phyloP scores from a whole-genome alignment of 495 filamentous ascomycete species.

The Hypoxylon fragiforme region DNA sequence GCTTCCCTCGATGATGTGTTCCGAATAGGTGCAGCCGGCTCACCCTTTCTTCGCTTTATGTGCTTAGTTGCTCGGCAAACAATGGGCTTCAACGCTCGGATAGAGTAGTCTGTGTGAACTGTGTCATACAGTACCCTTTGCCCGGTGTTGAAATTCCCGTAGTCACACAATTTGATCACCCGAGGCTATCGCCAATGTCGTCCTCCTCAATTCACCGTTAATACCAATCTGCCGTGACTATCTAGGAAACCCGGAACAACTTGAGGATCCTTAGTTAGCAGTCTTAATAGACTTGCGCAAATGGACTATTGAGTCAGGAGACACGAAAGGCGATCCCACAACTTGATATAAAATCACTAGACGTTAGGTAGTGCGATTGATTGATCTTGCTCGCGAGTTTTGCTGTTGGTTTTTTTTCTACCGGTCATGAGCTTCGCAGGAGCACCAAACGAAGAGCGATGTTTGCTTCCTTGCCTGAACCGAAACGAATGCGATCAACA shows the following conservation, averaged over 20 bases:
- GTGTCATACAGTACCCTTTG: not conserved
- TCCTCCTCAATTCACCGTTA: slow-evolving; percentile 3
- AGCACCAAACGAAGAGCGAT: slow-evolving; percentile 13
- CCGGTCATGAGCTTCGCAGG: slow-evolving; percentile 14
- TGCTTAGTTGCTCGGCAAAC: slow-evolving; percentile 4
- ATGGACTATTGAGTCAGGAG: too few relatives aligned
- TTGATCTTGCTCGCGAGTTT: not conserved
- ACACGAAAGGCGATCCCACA: not conserved
- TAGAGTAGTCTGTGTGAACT: slow-evolving; percentile 12
- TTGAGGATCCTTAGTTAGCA: not conserved
- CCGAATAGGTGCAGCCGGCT: slow-evolving; percentile 25
- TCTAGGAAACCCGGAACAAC: slow-evolving; percentile 12
- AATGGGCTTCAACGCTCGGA: slow-evolving; percentile 5
- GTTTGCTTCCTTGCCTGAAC: slow-evolving; percentile 22
- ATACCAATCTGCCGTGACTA: slow-evolving; percentile 8
- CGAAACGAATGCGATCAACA: slow-evolving; percentile 43
- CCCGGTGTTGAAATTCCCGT: too few relatives aligned
- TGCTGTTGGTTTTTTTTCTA: too few relatives aligned
- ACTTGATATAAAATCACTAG: slow-evolving; percentile 8
- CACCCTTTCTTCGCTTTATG: slow-evolving; percentile 11
- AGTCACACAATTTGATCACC: too few relatives aligned
- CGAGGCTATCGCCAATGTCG: slow-evolving; percentile 11
- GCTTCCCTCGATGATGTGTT: not conserved
- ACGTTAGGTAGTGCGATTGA: not conserved
- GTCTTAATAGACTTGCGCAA: not conserved